phyloP scores from a whole-genome alignment of 208 protist genomes.

The Wallacemonas collosoma region DNA sequence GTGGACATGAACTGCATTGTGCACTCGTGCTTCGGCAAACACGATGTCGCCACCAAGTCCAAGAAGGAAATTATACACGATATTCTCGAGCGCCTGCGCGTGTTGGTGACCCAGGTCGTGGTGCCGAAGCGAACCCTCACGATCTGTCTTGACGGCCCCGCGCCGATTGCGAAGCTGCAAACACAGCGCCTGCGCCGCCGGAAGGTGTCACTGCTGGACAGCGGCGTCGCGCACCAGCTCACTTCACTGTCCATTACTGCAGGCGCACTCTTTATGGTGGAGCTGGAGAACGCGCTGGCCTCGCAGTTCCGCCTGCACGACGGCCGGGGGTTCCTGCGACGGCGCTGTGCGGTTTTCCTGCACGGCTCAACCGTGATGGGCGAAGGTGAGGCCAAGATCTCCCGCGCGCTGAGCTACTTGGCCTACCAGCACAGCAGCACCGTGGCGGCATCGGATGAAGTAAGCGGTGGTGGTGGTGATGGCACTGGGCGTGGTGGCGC shows the following conservation, averaged over 20 bases:
- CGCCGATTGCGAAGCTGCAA: constrained; percentile 79
- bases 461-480: no score
- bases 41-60: constrained; percentile 28
- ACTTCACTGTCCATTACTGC: constrained; percentile 77
- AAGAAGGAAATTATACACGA: constrained; percentile 73
- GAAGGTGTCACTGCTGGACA: constrained; percentile 61
- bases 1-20: constrained; percentile 90
- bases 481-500: no score
- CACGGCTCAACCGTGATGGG: constrained; percentile 79
- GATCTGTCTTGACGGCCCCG: constrained; percentile 82
- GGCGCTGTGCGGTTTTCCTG: constrained; percentile 66
- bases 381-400: constrained; percentile 86
- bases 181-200: constrained; percentile 83
- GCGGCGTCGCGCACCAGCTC: constrained; percentile 38
- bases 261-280: constrained; percentile 82
- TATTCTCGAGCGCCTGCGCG: constrained; percentile 68
- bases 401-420: constrained; percentile 70
- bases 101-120: constrained; percentile 70
- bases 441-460: not conserved
- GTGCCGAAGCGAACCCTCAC: constrained; percentile 63
- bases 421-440: constrained; percentile 30
- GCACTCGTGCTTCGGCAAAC: constrained; percentile 65
- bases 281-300: constrained; percentile 85
- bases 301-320: constrained; percentile 66
- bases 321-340: constrained; percentile 62